Evolutionary conservation across 73 alveolate species (phyloP), one percentile per base, ranked within the genome.

Genomic region (Paramecium bursaria): DNA sequence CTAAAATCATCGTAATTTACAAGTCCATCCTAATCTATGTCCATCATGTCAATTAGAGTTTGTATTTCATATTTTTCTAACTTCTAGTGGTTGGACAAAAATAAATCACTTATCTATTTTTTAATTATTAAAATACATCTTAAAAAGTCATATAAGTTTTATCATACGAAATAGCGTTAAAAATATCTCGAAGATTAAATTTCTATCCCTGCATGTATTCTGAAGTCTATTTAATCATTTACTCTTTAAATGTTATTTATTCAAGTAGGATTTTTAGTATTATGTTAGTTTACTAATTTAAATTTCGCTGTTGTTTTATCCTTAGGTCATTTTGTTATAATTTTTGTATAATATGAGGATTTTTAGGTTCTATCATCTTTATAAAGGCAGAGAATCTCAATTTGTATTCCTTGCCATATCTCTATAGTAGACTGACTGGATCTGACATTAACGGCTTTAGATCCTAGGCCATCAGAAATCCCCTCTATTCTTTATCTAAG

Each of bases 401-500:
- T 44, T 57, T 57, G 31, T 57, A 29, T 29, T 57, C 76, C 4
- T 29, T 57, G 13, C 76, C 76, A 57, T 57, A 57, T 25, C 50
- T 27, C 26, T 57, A 27, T 5, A 57, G 17, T 57, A 57, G 17
- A 6, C 26, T 10, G 26, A 29, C 17, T 11, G 76, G 76, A 23
- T 57, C 15, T 29, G 21, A n/a, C 7, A 33, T 29, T 29, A 11
- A 57, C 17, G 6, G 31, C 6, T 11, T 57, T 11, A 57, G 31
- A 57, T 57, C 76, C 29, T 26, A 29, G 7, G 11, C 31, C 17
- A 26, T 57, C 14, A 57, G 31, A 27, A 26, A 9, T 26, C 76
- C 76, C 39, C 31, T 57, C 7, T 25, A 57, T 13, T 50, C 76
- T 57, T 57, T 57, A 29, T 57, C 76, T n/a, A 57, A 57, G 17